These are phyloP conservation scores for Neurospora terricola DNA, from an alignment of 495 filamentous ascomycete genomes.

Conservation along the genomic window DNA sequence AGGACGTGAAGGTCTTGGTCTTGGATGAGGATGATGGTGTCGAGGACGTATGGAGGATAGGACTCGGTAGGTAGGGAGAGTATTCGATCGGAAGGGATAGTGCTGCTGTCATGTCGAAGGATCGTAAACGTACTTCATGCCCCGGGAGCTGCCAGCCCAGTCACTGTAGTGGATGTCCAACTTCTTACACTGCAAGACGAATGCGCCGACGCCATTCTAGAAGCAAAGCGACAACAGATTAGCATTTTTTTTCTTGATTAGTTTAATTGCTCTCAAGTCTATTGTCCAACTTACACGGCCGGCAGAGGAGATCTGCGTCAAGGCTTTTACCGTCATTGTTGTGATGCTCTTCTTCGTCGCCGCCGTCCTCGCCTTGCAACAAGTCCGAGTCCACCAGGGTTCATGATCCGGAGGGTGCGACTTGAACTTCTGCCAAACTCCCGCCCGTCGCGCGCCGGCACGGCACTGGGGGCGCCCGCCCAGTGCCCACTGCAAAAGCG, in stretches of 20 bases:
- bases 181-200: constrained; percentile 93
- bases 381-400: constrained; percentile 1
- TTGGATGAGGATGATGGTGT: background rate
- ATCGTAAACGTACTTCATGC: constrained; percentile 69
- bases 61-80: background rate
- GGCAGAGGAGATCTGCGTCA: constrained; percentile 48
- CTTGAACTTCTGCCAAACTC: background rate
- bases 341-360: constrained; percentile 10
- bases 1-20: background rate
- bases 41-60: background rate
- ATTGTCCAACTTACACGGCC: constrained; percentile 40
- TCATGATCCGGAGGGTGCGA: constrained; percentile 12
- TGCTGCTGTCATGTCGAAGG: background rate
- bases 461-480: background rate
- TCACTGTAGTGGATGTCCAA: constrained; percentile 96
- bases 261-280: background rate
- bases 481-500: background rate
- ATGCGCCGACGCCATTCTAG: constrained; percentile 92
- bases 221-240: constrained; percentile 3
- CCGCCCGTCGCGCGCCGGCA: background rate
- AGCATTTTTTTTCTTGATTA: background rate
- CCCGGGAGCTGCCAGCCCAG: constrained; percentile 78
- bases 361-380: constrained; percentile 8
- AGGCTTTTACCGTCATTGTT: constrained; percentile 58
- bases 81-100: background rate